phyloP scores from a whole-genome alignment of 2,329 filamentous ascomycete genomes.

The Dactylellina cionopaga region DNA sequence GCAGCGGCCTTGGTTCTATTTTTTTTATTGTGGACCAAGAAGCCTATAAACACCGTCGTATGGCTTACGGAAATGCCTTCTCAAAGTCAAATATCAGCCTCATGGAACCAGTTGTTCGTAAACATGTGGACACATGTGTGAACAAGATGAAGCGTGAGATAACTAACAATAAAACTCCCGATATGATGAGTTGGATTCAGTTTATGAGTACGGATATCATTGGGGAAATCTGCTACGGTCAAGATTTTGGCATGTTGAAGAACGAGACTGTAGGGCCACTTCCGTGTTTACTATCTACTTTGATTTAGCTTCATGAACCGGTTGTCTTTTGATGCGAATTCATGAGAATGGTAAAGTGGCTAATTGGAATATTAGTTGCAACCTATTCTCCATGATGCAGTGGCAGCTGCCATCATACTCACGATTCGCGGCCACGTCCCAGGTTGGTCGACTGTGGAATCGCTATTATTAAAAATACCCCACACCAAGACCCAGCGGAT shows the following conservation, averaged over 20 bases:
- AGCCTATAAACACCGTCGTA: constrained; percentile 3
- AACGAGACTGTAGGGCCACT: constrained; percentile 4
- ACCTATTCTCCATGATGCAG: neutral
- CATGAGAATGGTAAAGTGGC: neutral
- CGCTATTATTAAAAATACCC: neutral
- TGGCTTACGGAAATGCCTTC: neutral
- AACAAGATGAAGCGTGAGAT: constrained; percentile 2
- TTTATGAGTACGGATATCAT: constrained; percentile 12
- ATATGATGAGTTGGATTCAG: neutral
- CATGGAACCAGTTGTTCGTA: neutral
- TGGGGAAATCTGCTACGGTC: neutral
- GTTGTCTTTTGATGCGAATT: neutral
- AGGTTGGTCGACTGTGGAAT: neutral
- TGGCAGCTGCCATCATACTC: neutral
- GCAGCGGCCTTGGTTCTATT: neutral
- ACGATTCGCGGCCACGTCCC: neutral
- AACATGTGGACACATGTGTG: neutral
- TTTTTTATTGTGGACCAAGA: neutral
- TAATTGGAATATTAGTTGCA: neutral
- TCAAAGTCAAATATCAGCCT: neutral
- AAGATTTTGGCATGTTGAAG: constrained; percentile 15
- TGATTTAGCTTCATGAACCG: neutral
- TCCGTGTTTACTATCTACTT: neutral
- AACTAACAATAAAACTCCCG: neutral
- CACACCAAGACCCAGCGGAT: neutral